Evolutionary conservation across 495 filamentous ascomycete genomes (phyloP).

Genomic region (Podospora didyma): DNA sequence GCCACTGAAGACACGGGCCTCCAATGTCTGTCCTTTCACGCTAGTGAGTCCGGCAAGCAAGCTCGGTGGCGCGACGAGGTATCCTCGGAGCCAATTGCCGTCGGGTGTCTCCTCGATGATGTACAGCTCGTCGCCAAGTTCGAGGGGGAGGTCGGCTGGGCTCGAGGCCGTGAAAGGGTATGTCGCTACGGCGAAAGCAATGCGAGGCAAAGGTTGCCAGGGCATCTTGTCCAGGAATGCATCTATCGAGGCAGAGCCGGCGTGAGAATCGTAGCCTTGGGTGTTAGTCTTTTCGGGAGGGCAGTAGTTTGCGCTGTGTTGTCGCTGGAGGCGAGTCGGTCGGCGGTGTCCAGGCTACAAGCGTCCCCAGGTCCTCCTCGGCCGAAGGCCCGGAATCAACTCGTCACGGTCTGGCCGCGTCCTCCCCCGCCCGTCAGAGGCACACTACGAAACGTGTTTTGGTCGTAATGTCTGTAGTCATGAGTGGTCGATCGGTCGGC

Average conservation of each 20-base stretch:
- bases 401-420: not conserved
- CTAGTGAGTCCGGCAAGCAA: constrained; percentile 88
- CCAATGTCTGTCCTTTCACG: constrained; percentile 86
- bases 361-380: not conserved
- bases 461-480: not conserved
- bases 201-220: constrained; percentile 94
- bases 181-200: constrained; percentile 93
- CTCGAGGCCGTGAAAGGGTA: constrained; percentile 85
- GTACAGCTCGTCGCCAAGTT: constrained; percentile 96
- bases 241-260: constrained; percentile 18
- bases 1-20: constrained; percentile 92
- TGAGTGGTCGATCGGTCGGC: not conserved
- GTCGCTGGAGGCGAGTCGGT: not conserved
- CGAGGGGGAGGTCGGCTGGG: constrained; percentile 89
- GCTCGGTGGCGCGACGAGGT: constrained; percentile 90
- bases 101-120: constrained; percentile 91
- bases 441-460: not conserved
- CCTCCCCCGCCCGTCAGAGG: not conserved
- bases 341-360: no score
- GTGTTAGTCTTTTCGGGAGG: not conserved
- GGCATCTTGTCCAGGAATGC: constrained; percentile 60
- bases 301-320: not conserved
- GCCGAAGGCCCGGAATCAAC: not conserved
- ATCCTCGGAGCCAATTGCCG: constrained; percentile 90
- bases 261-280: not conserved